Base-by-base conservation (phyloP, 352 stramenopile species). In the Blastocystis sp. region DNA sequence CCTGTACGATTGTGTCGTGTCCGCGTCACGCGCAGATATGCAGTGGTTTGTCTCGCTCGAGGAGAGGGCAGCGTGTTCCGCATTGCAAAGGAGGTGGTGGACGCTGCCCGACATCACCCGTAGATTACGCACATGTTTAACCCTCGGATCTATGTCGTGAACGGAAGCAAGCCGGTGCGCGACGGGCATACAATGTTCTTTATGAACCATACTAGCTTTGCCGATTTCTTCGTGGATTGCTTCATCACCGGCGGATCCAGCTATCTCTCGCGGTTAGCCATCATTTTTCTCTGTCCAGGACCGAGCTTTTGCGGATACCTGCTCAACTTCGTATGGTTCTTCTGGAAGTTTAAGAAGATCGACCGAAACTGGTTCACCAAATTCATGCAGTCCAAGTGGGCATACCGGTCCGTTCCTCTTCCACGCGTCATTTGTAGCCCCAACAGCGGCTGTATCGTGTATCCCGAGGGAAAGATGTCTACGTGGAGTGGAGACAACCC, bases 251-350 rank as follows among this genome's bases (percentile, higher is more conserved):
- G 79, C 24, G 79, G 79, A 37, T 80, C 79, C 24, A 77, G 55
- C 55, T 89, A 89, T 89, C 29, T 89, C 13, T 89, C 79, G 31
- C 13, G 60, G 41, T 24, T 80, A 2, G n/a, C 24, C 13, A 66
- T 79, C n/a, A 80, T 89, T 12, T 77, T 77, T 12, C 62, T 59
- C 19, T 55, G 31, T 89, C 79, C 79, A 10, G 79, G 79, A 62
- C 63, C 67, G 10, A 55, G 35, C 21, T 89, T 78, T 19, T 89
- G 79, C 41, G 79, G 63, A 3, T 89, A 80, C 50, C 55, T 89
- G 0, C 45, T 80, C 10, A 80, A 80, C 35, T 89, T 89, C n/a
- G 67, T 89, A 10, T 89, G 79, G 79, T 89, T 89, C 41, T 89
- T 89, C 55, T 80, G 50, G 29, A 89, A 80, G 37, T 51, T 26